Percentiles rank a stretch among this genome's conserved stretches.
Conservation (phyloP, 345 rosid genomes). For the Populus alba region DNA sequence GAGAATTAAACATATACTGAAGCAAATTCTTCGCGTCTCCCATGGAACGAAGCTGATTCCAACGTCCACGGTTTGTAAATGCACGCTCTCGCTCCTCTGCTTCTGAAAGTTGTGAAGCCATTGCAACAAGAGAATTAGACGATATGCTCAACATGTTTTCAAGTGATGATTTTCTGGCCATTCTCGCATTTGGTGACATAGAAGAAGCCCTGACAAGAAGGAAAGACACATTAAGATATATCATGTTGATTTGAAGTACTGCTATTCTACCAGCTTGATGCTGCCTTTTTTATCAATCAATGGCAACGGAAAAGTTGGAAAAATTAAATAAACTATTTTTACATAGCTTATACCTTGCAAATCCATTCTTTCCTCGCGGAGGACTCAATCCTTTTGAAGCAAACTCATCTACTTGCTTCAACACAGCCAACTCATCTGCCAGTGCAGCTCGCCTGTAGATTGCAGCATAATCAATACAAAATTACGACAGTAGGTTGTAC, state of each 20-base stretch:
- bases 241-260: not conserved
- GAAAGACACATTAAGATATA: constrained; percentile 16
- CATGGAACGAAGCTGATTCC: constrained; percentile 98
- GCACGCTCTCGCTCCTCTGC: constrained; percentile 96
- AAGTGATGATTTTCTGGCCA: constrained; percentile 85
- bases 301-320: not conserved
- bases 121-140: constrained; percentile 89
- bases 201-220: constrained; percentile 74
- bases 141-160: constrained; percentile 91
- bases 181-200: constrained; percentile 88
- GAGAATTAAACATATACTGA: constrained; percentile 87
- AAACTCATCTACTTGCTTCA: constrained; percentile 88
- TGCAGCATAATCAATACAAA: constrained; percentile 3
- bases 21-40: constrained; percentile 96
- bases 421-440: constrained; percentile 84
- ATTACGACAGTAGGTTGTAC: not conserved
- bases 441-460: constrained; percentile 80
- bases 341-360: constrained; percentile 60
- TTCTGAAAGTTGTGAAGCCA: constrained; percentile 99
- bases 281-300: not conserved
- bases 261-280: not conserved
- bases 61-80: constrained; percentile 85
- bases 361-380: constrained; percentile 89
- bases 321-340: not conserved
- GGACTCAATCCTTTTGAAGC: constrained; percentile 87